Evolutionary conservation across 805 yeast genomes (phyloP).

Genomic region (Zygoascus tannicola): DNA sequence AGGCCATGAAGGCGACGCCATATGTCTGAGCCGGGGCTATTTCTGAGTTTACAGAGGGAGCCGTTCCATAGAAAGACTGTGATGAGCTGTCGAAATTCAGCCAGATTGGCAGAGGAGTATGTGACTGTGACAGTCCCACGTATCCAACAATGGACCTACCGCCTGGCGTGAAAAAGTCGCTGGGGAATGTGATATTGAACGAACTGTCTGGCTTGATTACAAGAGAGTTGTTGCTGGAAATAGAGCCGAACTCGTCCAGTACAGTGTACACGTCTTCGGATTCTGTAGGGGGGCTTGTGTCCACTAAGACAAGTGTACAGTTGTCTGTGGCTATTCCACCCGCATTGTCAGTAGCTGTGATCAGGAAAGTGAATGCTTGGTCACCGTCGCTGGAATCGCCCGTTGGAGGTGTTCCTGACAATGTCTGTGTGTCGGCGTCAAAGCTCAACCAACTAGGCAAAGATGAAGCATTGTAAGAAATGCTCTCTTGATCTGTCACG

Average conservation of each 20-base stretch:
- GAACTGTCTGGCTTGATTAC: conserved; percentile 61
- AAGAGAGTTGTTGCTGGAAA: conserved; percentile 68
- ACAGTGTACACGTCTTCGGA: conserved; percentile 41
- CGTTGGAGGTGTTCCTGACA: conserved; percentile 54
- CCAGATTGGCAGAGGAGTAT: conserved; percentile 92
- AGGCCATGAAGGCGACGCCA: conserved; percentile 63
- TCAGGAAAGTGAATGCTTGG: conserved; percentile 39
- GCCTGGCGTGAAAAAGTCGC: conserved; percentile 41
- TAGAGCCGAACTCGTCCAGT: conserved; percentile 55
- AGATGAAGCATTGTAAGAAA: conserved; percentile 46
- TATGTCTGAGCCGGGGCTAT: conserved; percentile 81
- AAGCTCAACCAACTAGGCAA: conserved; percentile 77
- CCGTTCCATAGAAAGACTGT: conserved; percentile 68
- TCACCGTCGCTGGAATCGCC: conserved; percentile 32
- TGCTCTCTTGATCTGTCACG: conserved; percentile 32
- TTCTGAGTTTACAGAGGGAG: conserved; percentile 75
- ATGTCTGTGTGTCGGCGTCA: conserved; percentile 48
- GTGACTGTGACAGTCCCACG: conserved; percentile 72
- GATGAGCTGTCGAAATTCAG: conserved; percentile 51
- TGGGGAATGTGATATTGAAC: conserved; percentile 57
- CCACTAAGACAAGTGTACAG: conserved; percentile 54
- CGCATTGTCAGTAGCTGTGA: conserved; percentile 55
- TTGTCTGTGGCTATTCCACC: conserved; percentile 37
- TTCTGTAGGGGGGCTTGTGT: conserved; percentile 43
- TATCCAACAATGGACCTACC: conserved; percentile 46